Evolutionary conservation across 208 protist species (phyloP).

Genomic region (Spongospora subterranea): DNA sequence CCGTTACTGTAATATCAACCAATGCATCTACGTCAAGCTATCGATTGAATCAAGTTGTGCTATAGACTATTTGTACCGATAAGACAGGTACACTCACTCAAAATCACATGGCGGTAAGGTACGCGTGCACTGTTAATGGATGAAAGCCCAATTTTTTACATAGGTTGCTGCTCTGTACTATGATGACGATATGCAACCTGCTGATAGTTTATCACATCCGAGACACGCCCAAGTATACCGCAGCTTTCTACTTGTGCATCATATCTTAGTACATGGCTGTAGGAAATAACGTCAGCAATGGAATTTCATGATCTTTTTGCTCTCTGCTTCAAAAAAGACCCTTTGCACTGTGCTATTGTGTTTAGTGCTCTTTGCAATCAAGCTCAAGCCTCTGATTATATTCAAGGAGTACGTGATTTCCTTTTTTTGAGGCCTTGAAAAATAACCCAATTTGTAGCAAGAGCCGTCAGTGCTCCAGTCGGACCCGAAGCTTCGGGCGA

Average conservation of each 20-base stretch:
- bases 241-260: background rate
- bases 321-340: slow-evolving; percentile 48
- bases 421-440: no score
- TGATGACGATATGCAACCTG: slow-evolving; percentile 27
- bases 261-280: background rate
- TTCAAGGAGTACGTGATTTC: no score
- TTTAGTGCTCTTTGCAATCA: slow-evolving; percentile 37
- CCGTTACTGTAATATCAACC: slow-evolving; percentile 69
- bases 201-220: slow-evolving; percentile 28
- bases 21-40: background rate
- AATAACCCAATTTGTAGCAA: no score
- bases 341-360: slow-evolving; percentile 41
- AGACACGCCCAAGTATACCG: background rate
- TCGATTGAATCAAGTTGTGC: background rate
- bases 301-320: slow-evolving; percentile 24
- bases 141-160: background rate
- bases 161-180: slow-evolving; percentile 2
- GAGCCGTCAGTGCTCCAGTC: no score
- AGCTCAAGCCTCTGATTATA: background rate
- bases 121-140: background rate
- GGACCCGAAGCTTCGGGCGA: background rate
- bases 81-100: slow-evolving; percentile 87
- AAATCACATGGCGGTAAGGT: slow-evolving; percentile 80
- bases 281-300: slow-evolving; percentile 10
- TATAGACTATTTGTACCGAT: slow-evolving; percentile 80